Evolutionary conservation across 441 rosid genomes (phyloP), one percentile per base, ranked within the genome.

Genomic region (Omphalea diandra): DNA sequence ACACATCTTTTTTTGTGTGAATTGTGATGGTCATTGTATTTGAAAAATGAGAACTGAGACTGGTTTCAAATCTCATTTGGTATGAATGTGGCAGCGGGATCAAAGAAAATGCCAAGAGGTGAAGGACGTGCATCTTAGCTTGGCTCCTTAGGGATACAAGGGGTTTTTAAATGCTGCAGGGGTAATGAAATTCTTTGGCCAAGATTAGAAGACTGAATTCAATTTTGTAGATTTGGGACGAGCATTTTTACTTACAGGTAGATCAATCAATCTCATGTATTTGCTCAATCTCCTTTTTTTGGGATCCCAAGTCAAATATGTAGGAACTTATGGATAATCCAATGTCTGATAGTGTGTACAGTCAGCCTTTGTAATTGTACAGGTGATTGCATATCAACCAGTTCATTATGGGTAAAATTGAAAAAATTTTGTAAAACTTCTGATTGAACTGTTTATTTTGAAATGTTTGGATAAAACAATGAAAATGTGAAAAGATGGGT

Each of bases 81-180:
- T 78, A 36, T 54, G 66, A 49, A 63, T 53, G 35, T 81, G 64
- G 68, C 91, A 88, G 91, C 82, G 7, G 80, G 59, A 7, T 79
- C 87, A 22, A 88, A 88, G 83, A 85, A 88, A 73, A 79, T 84
- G 90, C 91, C 91, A 3, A 75, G 79, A 60, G 86, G 86, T 56
- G 72, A 57, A 38, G 90, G 94, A 27, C 85, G 70, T 1, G 83
- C 82, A 8, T 27, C 75, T 9, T 67, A 68, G 67, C 43, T 54
- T 41, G 27, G 55, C 12, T 35, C n/a, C 11, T 1, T 17, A 41
- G 53, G 69, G 55, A 26, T 14, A 32, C 22, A 9, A 1, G 56
- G 9, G 41, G 29, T 20, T 1, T 32, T n/a, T 9, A 3, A 14
- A 15, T 20, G 5, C 15, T 1, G 15, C 17, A 29, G 3, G 14